Evolutionary conservation across 306 rosid genomes (phyloP), one percentile per base, ranked within the genome.

Genomic region (Vigna reflexopilosa): DNA sequence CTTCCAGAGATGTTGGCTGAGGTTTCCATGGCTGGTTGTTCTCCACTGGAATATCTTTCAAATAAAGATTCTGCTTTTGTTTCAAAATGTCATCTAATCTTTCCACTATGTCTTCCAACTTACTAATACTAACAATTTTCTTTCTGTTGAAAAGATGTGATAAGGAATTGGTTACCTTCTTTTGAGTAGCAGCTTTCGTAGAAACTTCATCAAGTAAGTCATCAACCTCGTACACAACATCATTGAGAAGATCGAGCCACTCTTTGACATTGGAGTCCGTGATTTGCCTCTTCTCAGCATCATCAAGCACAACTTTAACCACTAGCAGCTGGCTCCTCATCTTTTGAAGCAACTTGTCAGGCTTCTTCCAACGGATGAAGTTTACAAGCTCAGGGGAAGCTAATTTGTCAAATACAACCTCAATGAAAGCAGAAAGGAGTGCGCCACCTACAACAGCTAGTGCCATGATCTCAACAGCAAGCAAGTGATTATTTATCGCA

Each of bases 141-240:
- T 24, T 24, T 7, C 7, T 1, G 7, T 57, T 22, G n/a, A 24
- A 22, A 57, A 57, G 0, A 7, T 2, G 34, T 4, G 64, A 4
- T 4, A 57, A 10, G 16, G 16, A 22, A 2, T 24, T 57, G n/a
- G 16, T 57, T 57, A 57, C 64, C 64, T 57, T 0, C 36, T 57
- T 57, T 5, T 57, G 64, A 57, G 64, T 57, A 22, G 36, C 36
- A 57, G n/a, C 64, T 11, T 57, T 12, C 4, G 36, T 24, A 11
- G 36, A 57, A 57, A 57, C 64, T 57, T 57, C 36, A 57, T 57
- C 63, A 2, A 57, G 64, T 22, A 57, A 22, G 64, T 57, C 64
- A 2, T 57, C 64, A 10, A 57, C 64, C 8, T 57, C 0, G 34
- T 57, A 57, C n/a, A 24, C 36, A 1, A 24, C 7, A 57, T 57